Base-by-base conservation (phyloP, 768 basidiomycete species). In the Tephrocybe sp. region DNA sequence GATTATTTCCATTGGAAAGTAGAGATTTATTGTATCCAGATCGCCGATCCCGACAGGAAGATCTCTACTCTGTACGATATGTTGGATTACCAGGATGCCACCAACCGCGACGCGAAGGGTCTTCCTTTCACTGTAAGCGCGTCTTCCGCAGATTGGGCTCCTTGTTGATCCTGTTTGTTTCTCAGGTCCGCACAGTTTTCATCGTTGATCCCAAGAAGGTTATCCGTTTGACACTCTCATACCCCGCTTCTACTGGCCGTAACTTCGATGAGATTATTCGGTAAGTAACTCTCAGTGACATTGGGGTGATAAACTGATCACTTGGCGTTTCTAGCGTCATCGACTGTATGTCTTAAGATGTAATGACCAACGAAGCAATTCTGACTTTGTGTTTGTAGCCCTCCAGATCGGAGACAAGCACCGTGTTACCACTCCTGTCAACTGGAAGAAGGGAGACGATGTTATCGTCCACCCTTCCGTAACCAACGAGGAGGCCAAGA, bases 121-220 rank as follows among this genome's bases (percentile, higher is more conserved):
- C 78, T 98, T 39, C 97, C 97, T 17, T 93, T 98, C 77, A 99
- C 97, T 42, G 92, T 85, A 57, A 55, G 72, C 26, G 7, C 26
- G 7, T 58, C 2, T 11, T 35, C 36, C 36, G 12, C 36, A 42
- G 2, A 38, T 13, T 14, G 33, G 31, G 16, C 10, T 12, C 8
- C 6, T 19, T 10, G 10, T 48, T 4, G 3, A 45, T 40, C 12
- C 16, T 39, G 22, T 49, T 3, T 23, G 13, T n/a, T 17, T 4
- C 10, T 39, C n/a, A 91, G 87, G 84, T 99, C 71, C 88, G 97
- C 53, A 97, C 93, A 7, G 97, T 99, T 54, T 99, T 96, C 71
- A 74, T 99, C 58, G 92, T 99, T 63, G 97, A 99, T 73, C 95
- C 97, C 39, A 92, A 92, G 74, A 93, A 97, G 75, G 79, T 83